Percentiles rank a stretch among this genome's conserved stretches.
Conservation (phyloP, 1,284 basidiomycete species). For the Cutaneotrichosporon dermatis region DNA sequence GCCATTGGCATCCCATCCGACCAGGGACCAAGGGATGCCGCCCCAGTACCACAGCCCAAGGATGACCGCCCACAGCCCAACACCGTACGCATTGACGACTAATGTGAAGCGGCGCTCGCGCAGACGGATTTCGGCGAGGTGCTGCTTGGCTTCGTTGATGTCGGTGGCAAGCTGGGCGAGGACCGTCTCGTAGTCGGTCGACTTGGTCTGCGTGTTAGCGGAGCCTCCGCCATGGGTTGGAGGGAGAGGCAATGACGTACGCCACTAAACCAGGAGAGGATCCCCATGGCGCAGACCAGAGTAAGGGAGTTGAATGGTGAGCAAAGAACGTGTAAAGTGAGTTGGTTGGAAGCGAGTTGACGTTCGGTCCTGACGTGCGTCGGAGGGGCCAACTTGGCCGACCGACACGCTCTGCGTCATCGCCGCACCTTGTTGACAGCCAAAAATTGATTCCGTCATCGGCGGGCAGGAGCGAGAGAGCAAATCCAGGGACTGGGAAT, state of each 20-base stretch:
- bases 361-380: too few species aligned
- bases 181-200: constrained; percentile 54
- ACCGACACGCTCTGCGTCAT: background rate
- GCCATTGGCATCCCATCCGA: constrained; percentile 31
- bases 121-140: constrained; percentile 79
- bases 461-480: background rate
- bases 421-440: background rate
- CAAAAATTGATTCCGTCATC: background rate
- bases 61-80: constrained; percentile 76
- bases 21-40: constrained; percentile 54
- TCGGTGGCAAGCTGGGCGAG: constrained; percentile 51
- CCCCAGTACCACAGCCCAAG: constrained; percentile 74
- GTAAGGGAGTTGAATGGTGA: background rate
- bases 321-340: background rate
- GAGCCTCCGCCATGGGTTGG: too few species aligned
- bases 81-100: constrained; percentile 73
- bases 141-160: constrained; percentile 58
- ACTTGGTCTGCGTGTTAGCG: constrained; percentile 25
- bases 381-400: too few species aligned
- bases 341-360: background rate
- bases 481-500: too few species aligned
- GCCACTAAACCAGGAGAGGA: constrained; percentile 41
- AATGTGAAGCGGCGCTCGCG: constrained; percentile 78
- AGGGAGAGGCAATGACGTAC: constrained; percentile 13
- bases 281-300: constrained; percentile 27